These are phyloP conservation scores for Paecilomyces dactylethromorphus DNA, from an alignment of 2,329 filamentous ascomycete genomes.

Conservation along the genomic window DNA sequence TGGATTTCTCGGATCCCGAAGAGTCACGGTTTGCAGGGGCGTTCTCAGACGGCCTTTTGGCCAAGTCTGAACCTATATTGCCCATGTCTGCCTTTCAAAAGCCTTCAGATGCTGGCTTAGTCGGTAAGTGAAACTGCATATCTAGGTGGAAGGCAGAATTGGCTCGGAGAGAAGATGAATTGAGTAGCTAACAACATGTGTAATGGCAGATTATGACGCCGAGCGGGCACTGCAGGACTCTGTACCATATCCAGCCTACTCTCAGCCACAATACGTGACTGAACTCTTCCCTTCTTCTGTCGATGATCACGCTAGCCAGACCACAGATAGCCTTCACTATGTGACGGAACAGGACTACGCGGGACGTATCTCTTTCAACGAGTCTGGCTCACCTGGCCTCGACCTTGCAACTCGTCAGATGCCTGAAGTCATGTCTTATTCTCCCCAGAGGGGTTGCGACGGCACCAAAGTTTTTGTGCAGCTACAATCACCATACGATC, in stretches of 20 bases:
- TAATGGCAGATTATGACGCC: conserved; percentile 28
- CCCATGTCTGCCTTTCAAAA: conserved; percentile 82
- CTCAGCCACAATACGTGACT: conserved; percentile 33
- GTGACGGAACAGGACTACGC: conserved; percentile 31
- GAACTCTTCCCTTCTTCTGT: conserved; percentile 34
- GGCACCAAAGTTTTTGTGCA: conserved; percentile 68
- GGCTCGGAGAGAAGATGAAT: not conserved
- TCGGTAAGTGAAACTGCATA: conserved; percentile 57
- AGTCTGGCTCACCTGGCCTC: conserved; percentile 61
- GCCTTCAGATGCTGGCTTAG: conserved; percentile 66
- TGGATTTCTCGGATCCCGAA: conserved; percentile 40
- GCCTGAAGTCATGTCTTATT: conserved; percentile 62
- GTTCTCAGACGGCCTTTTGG: conserved; percentile 46
- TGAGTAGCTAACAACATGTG: conserved; percentile 2
- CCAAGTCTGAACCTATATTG: conserved; percentile 56
- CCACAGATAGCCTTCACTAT: conserved; percentile 35
- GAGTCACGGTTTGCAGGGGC: conserved; percentile 38
- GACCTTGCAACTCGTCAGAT: conserved; percentile 52
- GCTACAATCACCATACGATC: conserved; percentile 68
- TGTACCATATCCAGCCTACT: conserved; percentile 35
- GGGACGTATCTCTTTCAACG: conserved; percentile 47
- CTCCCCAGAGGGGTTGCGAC: conserved; percentile 60
- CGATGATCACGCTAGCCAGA: conserved; percentile 34
- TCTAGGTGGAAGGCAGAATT: not conserved
- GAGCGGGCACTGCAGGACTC: conserved; percentile 32